phyloP scores from a whole-genome alignment of 768 basidiomycete species.

The Kondoa subrosea region DNA sequence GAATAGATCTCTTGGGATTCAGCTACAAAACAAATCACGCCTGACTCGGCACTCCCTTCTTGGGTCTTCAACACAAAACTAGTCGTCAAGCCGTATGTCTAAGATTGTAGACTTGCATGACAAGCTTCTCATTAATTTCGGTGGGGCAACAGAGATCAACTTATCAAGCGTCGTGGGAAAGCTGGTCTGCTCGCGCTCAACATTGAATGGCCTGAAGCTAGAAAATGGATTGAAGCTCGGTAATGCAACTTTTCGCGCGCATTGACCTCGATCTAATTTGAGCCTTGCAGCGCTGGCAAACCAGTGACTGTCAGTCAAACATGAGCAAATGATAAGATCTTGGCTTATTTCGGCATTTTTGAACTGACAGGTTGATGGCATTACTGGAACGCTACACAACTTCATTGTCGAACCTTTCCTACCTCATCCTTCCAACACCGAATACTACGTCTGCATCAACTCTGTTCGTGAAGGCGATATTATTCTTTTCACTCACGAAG shows the following conservation, averaged over 20 bases:
- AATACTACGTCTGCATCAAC: slow-evolving; percentile 97
- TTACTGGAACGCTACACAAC: slow-evolving; percentile 85
- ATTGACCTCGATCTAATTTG: neutral
- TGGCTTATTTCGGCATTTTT: neutral
- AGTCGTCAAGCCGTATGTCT: slow-evolving; percentile 59
- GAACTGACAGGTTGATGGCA: slow-evolving; percentile 54
- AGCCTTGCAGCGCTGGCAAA: slow-evolving; percentile 13
- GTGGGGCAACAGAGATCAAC: slow-evolving; percentile 45
- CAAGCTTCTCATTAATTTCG: neutral
- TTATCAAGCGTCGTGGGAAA: slow-evolving; percentile 99
- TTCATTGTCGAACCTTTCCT: slow-evolving; percentile 99
- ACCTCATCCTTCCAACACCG: slow-evolving; percentile 79
- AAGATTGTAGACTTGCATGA: neutral
- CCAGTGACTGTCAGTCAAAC: slow-evolving; percentile 12
- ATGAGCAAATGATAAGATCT: neutral
- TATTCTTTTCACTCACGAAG: slow-evolving; percentile 97
- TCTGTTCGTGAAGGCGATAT: slow-evolving; percentile 84
- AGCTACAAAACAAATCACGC: slow-evolving; percentile 45
- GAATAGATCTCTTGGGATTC: slow-evolving; percentile 60
- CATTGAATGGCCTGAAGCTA: slow-evolving; percentile 77
- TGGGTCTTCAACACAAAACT: slow-evolving; percentile 73
- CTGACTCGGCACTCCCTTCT: slow-evolving; percentile 47
- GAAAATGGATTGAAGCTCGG: slow-evolving; percentile 64
- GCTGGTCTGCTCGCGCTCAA: slow-evolving; percentile 86
- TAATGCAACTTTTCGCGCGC: slow-evolving; percentile 56